phyloP scores from a whole-genome alignment of 495 filamentous ascomycete genomes.

The Podospora sp. region DNA sequence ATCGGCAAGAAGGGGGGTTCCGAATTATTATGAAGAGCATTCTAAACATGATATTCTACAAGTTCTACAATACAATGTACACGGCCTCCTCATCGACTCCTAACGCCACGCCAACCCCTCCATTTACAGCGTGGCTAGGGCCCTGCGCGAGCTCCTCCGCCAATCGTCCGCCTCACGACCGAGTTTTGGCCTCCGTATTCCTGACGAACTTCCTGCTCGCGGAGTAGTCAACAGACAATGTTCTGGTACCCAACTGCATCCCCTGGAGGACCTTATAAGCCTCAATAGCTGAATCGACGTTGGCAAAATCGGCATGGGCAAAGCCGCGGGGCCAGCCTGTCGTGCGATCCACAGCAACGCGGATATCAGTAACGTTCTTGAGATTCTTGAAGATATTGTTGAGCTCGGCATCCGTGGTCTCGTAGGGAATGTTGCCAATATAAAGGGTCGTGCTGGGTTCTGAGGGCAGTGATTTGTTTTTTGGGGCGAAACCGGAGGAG shows the following conservation, averaged over 20 bases:
- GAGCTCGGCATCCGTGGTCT: constrained; percentile 85
- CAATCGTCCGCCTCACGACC: neutral
- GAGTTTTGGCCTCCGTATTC: too few relatives aligned
- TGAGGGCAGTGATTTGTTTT: neutral
- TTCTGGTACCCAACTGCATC: constrained; percentile 65
- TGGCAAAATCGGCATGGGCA: constrained; percentile 82
- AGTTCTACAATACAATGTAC: too few relatives aligned
- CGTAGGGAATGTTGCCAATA: constrained; percentile 87
- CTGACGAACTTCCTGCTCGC: neutral
- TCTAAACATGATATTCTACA: too few relatives aligned
- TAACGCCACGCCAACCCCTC: too few relatives aligned
- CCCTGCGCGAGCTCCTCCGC: neutral
- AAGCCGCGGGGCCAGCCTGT: constrained; percentile 90
- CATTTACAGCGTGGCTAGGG: too few relatives aligned
- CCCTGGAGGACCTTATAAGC: constrained; percentile 60
- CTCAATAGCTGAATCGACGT: constrained; percentile 60
- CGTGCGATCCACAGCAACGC: constrained; percentile 85
- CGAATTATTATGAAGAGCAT: too few relatives aligned
- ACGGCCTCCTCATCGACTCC: too few relatives aligned
- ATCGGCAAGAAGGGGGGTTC: too few relatives aligned
- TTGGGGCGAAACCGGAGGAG: too few relatives aligned
- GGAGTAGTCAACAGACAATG: constrained; percentile 67
- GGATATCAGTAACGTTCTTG: constrained; percentile 73
- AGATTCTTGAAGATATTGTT: constrained; percentile 77
- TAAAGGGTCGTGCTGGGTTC: constrained; percentile 70